These are phyloP conservation scores for Angomonas deanei DNA, from an alignment of 208 protist species.

Conservation along the genomic window DNA sequence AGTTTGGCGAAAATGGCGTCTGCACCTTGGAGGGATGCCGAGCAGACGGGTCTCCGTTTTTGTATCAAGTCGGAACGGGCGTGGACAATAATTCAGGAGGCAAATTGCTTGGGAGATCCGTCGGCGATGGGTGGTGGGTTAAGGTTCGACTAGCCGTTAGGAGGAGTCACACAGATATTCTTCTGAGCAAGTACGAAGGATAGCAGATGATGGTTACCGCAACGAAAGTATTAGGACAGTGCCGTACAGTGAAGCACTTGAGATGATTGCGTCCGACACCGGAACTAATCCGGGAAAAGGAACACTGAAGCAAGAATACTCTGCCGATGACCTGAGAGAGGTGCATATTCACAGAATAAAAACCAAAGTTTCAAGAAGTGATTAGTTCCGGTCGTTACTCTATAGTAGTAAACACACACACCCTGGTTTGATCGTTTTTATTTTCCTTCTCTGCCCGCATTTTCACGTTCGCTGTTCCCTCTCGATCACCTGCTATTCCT, in stretches of 20 bases:
- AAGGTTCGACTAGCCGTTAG: neutral
- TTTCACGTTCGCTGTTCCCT: too few relatives aligned
- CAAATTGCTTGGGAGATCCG: neutral
- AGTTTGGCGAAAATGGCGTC: neutral
- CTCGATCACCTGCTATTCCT: too few relatives aligned
- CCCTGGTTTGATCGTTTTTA: neutral
- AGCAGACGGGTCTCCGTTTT: neutral
- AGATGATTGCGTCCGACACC: neutral
- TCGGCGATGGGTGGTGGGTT: constrained; percentile 2
- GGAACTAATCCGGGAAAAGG: neutral
- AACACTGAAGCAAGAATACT: neutral
- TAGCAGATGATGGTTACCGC: neutral
- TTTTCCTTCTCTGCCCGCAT: neutral
- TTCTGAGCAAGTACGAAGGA: neutral
- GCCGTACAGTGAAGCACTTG: neutral
- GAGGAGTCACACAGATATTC: neutral
- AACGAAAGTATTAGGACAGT: neutral
- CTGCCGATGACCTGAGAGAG: neutral
- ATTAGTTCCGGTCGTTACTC: too few relatives aligned
- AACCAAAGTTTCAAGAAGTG: neutral
- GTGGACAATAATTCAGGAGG: neutral
- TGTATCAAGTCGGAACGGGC: neutral
- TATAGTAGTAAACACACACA: neutral
- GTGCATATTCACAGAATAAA: neutral
- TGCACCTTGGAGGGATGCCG: neutral